A percentile compares a stretch with the other conserved stretches of the same genome.
Evolutionary conservation across 176 grass and related monocot genomes (phyloP).

Genomic region (Eragrostis nindensis): DNA sequence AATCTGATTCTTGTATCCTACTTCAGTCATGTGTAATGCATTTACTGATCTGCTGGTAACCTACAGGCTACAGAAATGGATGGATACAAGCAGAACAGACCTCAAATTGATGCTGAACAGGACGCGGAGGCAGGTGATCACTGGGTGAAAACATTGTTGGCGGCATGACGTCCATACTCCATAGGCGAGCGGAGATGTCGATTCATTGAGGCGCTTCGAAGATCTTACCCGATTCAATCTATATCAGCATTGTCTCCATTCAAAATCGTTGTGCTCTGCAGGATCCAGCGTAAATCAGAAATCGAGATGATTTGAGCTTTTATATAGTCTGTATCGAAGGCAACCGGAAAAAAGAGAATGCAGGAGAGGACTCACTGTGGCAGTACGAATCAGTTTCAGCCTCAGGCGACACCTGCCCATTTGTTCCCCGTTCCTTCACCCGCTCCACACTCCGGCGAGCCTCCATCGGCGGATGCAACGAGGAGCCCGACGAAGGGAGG

Average conservation of each 20-base stretch:
- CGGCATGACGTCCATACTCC: neutral
- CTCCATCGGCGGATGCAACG: neutral
- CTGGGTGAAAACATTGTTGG: too few species aligned
- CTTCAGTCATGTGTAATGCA: neutral
- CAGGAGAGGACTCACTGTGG: neutral
- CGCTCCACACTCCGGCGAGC: neutral
- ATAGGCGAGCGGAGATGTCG: neutral
- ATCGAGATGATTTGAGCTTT: neutral
- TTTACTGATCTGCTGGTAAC: neutral
- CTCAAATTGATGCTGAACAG: neutral
- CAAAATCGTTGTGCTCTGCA: neutral
- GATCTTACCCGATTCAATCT: neutral
- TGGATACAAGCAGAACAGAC: neutral
- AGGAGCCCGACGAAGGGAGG: neutral
- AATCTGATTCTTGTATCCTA: constrained; percentile 38
- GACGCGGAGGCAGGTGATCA: too few species aligned
- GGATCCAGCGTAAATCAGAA: neutral
- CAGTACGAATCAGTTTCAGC: neutral
- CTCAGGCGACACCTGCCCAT: neutral
- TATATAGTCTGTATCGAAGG: neutral
- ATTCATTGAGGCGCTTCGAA: neutral
- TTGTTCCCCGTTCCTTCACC: too few species aligned
- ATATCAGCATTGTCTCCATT: neutral
- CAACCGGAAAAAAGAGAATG: neutral
- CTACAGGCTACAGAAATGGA: neutral